phyloP scores from a whole-genome alignment of 163 green algal species.

The Scenedesmus sp. region DNA sequence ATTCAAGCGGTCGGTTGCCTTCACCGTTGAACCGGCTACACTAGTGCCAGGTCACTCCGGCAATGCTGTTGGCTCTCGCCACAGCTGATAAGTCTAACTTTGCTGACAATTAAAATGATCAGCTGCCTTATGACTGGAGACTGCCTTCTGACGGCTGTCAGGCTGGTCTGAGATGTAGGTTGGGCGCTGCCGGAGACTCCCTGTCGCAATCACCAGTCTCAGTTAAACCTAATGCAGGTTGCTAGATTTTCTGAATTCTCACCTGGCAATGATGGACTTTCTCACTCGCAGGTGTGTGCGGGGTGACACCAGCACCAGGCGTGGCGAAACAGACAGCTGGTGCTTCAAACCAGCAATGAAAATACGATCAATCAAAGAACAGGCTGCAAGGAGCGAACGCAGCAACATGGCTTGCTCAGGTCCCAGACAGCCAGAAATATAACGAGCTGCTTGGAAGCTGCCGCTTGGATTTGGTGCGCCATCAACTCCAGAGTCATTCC shows the following conservation, averaged over 20 bases:
- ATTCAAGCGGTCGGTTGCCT: background rate
- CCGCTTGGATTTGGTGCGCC: no score
- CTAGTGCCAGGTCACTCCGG: background rate
- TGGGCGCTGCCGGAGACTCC: background rate
- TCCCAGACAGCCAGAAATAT: background rate
- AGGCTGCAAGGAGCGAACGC: no score
- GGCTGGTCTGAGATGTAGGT: background rate
- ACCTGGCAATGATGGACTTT: background rate
- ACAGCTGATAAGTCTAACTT: background rate
- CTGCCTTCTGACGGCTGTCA: background rate
- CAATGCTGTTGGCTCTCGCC: background rate
- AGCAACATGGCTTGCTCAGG: background rate
- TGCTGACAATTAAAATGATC: background rate
- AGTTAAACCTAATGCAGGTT: background rate
- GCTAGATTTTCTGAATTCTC: background rate
- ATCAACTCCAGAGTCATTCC: no score
- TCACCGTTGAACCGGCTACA: conserved; percentile 7
- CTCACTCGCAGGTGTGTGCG: background rate
- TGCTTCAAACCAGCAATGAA: background rate
- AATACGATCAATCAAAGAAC: background rate
- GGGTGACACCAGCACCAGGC: background rate
- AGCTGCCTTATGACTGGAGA: background rate
- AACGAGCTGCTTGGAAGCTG: background rate
- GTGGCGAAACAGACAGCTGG: background rate
- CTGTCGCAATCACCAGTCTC: background rate